These are phyloP conservation scores for Celoporthe dispersa DNA, from an alignment of 2,329 filamentous ascomycete genomes.

Conservation along the genomic window DNA sequence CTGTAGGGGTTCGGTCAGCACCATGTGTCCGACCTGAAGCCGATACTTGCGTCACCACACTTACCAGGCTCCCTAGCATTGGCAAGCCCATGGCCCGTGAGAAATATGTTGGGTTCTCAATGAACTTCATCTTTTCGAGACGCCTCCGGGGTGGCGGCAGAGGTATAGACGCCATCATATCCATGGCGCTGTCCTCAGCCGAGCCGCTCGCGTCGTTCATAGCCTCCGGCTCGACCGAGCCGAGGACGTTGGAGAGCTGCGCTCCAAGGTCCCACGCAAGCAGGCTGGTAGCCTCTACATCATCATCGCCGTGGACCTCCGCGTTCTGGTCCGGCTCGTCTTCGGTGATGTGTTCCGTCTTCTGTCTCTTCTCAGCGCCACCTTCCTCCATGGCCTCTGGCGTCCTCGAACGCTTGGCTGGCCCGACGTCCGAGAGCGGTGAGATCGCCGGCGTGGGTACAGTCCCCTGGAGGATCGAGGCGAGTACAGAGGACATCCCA, in stretches of 20 bases:
- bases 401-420: constrained; percentile 27
- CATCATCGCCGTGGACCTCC: constrained; percentile 29
- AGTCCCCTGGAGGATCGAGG: neutral
- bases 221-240: constrained; percentile 19
- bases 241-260: constrained; percentile 25
- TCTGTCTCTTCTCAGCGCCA: constrained; percentile 26
- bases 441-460: constrained; percentile 16
- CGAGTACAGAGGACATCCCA: neutral
- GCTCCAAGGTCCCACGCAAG: constrained; percentile 26
- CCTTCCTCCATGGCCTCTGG: constrained; percentile 21
- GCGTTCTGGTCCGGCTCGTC: neutral
- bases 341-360: constrained; percentile 23
- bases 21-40: neutral
- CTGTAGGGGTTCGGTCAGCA: constrained; percentile 28
- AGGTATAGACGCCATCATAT: constrained; percentile 17
- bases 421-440: constrained; percentile 16
- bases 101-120: constrained; percentile 40
- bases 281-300: constrained; percentile 29
- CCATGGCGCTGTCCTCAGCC: constrained; percentile 22
- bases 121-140: constrained; percentile 41
- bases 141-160: constrained; percentile 29
- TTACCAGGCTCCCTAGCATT: constrained; percentile 40
- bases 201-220: constrained; percentile 11
- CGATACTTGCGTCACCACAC: constrained; percentile 17
- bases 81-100: constrained; percentile 43